Percentiles rank a stretch among this genome's conserved stretches.
phyloP scores from a whole-genome alignment of 176 grass and related monocot species.

The Zea mays region DNA sequence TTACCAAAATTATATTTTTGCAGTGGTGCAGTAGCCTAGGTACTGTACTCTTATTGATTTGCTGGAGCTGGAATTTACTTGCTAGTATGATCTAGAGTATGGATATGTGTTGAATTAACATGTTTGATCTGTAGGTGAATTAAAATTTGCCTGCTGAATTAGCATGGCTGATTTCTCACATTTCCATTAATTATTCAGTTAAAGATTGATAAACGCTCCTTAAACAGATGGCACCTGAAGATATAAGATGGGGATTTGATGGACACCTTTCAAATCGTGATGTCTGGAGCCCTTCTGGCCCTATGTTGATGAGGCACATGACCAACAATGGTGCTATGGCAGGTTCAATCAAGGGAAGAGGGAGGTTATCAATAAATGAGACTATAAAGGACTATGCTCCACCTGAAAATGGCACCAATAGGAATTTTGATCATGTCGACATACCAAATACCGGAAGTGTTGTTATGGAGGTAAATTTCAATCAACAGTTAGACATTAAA shows the following conservation, averaged over 20 bases:
- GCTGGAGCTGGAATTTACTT: neutral
- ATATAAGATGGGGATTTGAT: conserved; percentile 83
- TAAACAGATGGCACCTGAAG: conserved; percentile 77
- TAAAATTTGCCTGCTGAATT: conserved; percentile 29
- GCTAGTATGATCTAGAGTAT: neutral
- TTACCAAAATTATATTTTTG: neutral
- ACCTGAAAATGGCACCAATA: conserved; percentile 63
- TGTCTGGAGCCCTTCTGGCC: conserved; percentile 47
- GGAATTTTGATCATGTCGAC: conserved; percentile 57
- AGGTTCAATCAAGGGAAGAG: conserved; percentile 45
- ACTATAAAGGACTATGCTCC: conserved; percentile 37
- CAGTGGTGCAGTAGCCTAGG: neutral
- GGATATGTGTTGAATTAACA: conserved; percentile 16
- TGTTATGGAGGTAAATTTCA: conserved; percentile 67
- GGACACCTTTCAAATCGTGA: conserved; percentile 45
- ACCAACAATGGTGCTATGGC: conserved; percentile 49
- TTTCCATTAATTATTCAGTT: conserved; percentile 25
- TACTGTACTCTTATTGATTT: neutral
- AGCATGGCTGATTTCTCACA: conserved; percentile 6
- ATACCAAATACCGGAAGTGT: conserved; percentile 67
- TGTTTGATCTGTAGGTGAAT: conserved; percentile 1
- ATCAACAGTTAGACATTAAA: neutral
- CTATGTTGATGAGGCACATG: conserved; percentile 47
- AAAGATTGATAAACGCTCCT: conserved; percentile 8
- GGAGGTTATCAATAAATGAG: conserved; percentile 48